A percentile compares a stretch with the other conserved stretches of the same genome.
Conservation (phyloP, 805 yeast genomes). For the Ogataea siamensis region DNA sequence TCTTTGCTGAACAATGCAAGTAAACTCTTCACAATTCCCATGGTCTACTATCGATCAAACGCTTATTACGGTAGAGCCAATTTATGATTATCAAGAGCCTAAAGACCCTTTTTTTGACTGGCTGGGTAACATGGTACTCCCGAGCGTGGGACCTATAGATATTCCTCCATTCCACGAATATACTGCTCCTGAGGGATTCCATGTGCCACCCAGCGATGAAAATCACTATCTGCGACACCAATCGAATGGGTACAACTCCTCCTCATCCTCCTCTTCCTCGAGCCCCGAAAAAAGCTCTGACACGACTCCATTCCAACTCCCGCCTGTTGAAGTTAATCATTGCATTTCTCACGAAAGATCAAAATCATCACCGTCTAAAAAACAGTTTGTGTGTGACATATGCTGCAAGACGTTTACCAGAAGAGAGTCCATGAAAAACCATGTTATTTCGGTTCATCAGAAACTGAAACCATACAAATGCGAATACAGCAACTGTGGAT, state of each 20-base stretch:
- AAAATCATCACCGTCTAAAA: constrained; percentile 1
- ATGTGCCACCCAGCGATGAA: too few species aligned
- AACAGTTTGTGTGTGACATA: constrained; percentile 12
- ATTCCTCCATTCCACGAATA: too few species aligned
- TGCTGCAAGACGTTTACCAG: constrained; percentile 20
- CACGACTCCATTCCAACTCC: too few species aligned
- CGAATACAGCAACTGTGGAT: constrained; percentile 10
- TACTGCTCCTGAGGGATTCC: too few species aligned
- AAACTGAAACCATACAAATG: constrained; percentile 20
- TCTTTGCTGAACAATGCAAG: too few species aligned
- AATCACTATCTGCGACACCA: too few species aligned
- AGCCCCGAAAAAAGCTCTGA: too few species aligned
- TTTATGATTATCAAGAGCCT: neutral
- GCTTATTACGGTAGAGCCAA: neutral
- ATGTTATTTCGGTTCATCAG: constrained; percentile 21
- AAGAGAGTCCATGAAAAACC: constrained; percentile 24
- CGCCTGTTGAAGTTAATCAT: too few species aligned
- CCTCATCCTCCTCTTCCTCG: too few species aligned
- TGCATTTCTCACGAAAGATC: too few species aligned
- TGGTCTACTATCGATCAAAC: neutral
- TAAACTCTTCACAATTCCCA: neutral
- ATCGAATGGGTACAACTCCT: too few species aligned
- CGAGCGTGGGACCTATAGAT: neutral
- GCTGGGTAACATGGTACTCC: neutral
- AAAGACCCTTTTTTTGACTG: neutral